These are phyloP conservation scores for Botryotinia convoluta DNA, from an alignment of 2,329 filamentous ascomycete species.

Conservation along the genomic window DNA sequence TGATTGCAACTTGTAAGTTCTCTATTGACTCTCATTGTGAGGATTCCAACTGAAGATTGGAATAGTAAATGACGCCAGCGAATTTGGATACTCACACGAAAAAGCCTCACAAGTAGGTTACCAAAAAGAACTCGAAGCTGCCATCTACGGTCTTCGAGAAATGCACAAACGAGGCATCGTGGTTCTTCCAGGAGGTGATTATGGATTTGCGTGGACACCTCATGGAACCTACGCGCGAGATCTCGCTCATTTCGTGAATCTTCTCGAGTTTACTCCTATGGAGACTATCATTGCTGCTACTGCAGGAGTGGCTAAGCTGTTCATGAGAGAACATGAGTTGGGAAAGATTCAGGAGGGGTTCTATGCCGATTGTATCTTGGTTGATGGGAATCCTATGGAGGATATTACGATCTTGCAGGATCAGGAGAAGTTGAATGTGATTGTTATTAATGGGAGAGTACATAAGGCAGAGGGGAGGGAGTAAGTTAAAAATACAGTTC, in stretches of 20 bases:
- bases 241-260: conserved; percentile 45
- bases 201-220: conserved; percentile 47
- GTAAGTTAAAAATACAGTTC: too few species aligned
- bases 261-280: conserved; percentile 44
- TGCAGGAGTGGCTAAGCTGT: background rate
- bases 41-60: background rate
- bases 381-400: background rate
- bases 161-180: conserved; percentile 46
- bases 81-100: conserved; percentile 43
- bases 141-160: conserved; percentile 42
- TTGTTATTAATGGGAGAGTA: background rate
- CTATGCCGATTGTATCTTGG: background rate
- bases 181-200: conserved; percentile 46
- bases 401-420: background rate
- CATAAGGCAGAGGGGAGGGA: background rate
- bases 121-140: conserved; percentile 42
- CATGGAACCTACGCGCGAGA: conserved; percentile 48
- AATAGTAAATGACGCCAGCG: conserved; percentile 27
- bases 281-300: conserved; percentile 46
- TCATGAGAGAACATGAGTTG: background rate
- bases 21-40: background rate
- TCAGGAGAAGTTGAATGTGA: background rate
- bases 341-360: background rate
- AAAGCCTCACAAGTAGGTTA: conserved; percentile 46
- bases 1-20: conserved; percentile 38